Evolutionary conservation across 108 stramenopile genomes (phyloP).

Genomic region (Nitzschia sp.): DNA sequence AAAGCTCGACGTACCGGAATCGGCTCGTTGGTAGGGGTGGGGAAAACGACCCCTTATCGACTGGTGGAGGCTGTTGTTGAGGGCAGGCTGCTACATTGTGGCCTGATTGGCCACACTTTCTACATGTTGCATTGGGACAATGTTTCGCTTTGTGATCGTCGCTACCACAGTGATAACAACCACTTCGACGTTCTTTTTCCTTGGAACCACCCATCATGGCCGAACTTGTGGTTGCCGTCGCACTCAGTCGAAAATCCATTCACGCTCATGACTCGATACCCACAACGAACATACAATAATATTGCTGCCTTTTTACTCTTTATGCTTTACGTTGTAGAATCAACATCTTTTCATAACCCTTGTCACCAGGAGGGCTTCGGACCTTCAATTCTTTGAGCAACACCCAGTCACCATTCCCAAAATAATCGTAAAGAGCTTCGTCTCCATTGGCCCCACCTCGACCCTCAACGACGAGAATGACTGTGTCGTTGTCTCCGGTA

Average conservation of each 20-base stretch:
- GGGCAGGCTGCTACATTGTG: slow-evolving; percentile 23
- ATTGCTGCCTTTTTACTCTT: too few relatives aligned
- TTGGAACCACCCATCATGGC: neutral
- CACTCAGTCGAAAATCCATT: too few relatives aligned
- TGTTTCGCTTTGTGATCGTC: slow-evolving; percentile 10
- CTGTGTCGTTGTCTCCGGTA: slow-evolving; percentile 56
- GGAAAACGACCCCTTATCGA: neutral
- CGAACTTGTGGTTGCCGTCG: too few relatives aligned
- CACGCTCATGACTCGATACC: too few relatives aligned
- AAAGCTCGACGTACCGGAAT: slow-evolving; percentile 65
- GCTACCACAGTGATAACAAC: slow-evolving; percentile 28
- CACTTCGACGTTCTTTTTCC: slow-evolving; percentile 10
- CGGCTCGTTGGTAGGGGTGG: neutral
- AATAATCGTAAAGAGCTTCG: slow-evolving; percentile 61
- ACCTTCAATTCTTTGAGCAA: slow-evolving; percentile 58
- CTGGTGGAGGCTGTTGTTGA: neutral
- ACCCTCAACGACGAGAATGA: slow-evolving; percentile 77
- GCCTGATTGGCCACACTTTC: slow-evolving; percentile 4
- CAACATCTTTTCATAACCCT: slow-evolving; percentile 79
- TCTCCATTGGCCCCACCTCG: slow-evolving; percentile 74
- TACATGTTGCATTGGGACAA: slow-evolving; percentile 18
- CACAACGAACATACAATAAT: too few relatives aligned
- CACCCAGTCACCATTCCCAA: slow-evolving; percentile 61
- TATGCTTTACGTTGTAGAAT: slow-evolving; percentile 36
- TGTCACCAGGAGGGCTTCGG: slow-evolving; percentile 57